Evolutionary conservation across 2,329 filamentous ascomycete genomes (phyloP).

Genomic region (Colletotrichum graminicola): DNA sequence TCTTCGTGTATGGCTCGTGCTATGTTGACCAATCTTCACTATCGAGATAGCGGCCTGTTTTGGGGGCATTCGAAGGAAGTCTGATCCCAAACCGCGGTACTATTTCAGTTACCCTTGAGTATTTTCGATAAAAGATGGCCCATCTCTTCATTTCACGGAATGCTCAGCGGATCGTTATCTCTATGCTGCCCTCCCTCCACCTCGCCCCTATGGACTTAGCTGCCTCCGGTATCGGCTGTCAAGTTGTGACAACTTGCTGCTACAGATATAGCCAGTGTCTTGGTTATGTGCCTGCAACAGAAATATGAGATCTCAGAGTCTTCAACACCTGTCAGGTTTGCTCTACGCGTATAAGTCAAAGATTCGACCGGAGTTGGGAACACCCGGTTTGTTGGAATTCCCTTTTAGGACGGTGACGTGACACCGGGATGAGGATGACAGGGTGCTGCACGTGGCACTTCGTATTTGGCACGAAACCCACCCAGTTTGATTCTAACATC

Average conservation of each 20-base stretch:
- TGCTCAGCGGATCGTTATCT: too few species aligned
- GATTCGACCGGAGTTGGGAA: background rate
- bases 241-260: too few species aligned
- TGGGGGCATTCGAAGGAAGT: too few species aligned
- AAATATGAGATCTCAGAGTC: background rate
- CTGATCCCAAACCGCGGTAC: too few species aligned
- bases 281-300: background rate
- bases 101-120: too few species aligned
- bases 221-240: too few species aligned
- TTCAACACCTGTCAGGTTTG: background rate
- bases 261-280: background rate
- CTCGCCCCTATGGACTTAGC: too few species aligned
- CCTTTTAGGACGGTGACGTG: constrained; percentile 19
- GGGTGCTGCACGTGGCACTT: background rate
- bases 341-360: background rate
- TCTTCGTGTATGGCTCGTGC: background rate
- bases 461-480: background rate
- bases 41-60: background rate
- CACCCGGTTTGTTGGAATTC: background rate
- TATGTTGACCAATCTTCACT: background rate
- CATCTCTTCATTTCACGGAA: too few species aligned
- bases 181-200: too few species aligned
- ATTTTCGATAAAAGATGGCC: too few species aligned
- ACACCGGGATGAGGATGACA: background rate
- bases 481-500: constrained; percentile 1